Conservation (phyloP, 176 grass and related monocot species). For the Oryza brachyantha region DNA sequence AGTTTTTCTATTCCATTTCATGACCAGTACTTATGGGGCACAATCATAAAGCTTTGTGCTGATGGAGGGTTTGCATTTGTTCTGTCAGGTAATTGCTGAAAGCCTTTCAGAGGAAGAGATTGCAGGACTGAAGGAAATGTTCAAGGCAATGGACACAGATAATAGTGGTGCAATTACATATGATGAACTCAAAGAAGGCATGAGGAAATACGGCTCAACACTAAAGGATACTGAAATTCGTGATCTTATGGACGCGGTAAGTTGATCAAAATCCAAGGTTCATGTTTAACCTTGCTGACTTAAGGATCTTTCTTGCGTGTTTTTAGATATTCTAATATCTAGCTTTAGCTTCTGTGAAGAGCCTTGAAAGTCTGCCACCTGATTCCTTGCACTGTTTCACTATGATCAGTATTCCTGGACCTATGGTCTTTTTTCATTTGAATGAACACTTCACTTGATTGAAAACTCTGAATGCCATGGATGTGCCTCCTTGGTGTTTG, state of each 20-base stretch:
- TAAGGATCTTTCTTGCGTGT: background rate
- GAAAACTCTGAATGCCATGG: background rate
- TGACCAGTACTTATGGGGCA: background rate
- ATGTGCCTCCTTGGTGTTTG: background rate
- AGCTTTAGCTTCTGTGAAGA: conserved; percentile 20
- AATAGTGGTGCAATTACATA: conserved; percentile 75
- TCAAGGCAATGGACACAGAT: conserved; percentile 70
- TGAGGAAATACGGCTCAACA: conserved; percentile 60
- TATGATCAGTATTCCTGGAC: conserved; percentile 12
- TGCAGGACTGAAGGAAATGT: conserved; percentile 76
- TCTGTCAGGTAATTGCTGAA: conserved; percentile 70
- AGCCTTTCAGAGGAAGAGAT: conserved; percentile 85
- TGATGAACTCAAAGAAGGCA: conserved; percentile 77
- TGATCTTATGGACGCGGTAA: conserved; percentile 79
- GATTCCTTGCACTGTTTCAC: background rate
- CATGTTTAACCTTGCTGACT: background rate
- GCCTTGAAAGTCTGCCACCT: background rate
- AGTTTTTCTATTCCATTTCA: conserved; percentile 24
- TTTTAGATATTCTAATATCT: background rate
- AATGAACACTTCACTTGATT: background rate
- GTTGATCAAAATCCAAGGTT: conserved; percentile 5
- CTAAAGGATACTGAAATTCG: conserved; percentile 66
- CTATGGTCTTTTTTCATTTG: background rate
- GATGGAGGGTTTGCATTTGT: conserved; percentile 18
- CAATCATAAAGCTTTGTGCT: background rate